Evolutionary conservation across 192 early-diverging fungal genomes (phyloP).

Genomic region (Coemansia sp.): DNA sequence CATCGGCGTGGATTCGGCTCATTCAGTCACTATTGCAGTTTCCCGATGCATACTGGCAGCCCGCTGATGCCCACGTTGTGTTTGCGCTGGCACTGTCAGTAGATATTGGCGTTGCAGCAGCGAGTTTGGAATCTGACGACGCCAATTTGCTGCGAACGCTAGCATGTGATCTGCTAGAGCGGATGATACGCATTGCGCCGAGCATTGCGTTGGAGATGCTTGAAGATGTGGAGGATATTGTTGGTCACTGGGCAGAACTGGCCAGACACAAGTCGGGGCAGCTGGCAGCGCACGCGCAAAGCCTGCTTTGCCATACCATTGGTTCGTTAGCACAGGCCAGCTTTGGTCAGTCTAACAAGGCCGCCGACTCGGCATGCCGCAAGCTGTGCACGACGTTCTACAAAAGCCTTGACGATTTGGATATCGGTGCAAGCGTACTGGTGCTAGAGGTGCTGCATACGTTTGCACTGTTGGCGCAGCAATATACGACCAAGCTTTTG

Average conservation of each 20-base stretch:
- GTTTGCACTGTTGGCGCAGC: conserved; percentile 14
- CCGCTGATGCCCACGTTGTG: conserved; percentile 12
- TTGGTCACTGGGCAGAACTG: conserved; percentile 20
- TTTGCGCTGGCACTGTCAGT: conserved; percentile 28
- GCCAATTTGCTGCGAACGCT: conserved; percentile 10
- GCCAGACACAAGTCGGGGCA: background rate
- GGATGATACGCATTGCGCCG: conserved; percentile 11
- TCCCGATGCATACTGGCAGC: conserved; percentile 36
- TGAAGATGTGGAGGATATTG: conserved; percentile 2
- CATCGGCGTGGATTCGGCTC: conserved; percentile 25
- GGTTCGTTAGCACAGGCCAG: conserved; percentile 20
- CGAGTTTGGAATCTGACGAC: conserved; percentile 1
- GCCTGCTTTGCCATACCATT: conserved; percentile 8
- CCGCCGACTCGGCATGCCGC: conserved; percentile 23
- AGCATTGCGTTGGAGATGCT: conserved; percentile 3
- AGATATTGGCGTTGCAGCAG: conserved; percentile 21
- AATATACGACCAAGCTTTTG: conserved; percentile 10
- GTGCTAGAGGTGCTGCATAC: conserved; percentile 21
- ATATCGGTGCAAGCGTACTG: background rate
- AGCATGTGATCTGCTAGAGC: conserved; percentile 18
- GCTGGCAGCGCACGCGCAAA: conserved; percentile 16
- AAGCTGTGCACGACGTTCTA: conserved; percentile 20
- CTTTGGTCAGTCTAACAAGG: conserved; percentile 10
- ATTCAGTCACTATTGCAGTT: conserved; percentile 23
- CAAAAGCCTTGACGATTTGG: background rate